Evolutionary conservation across 345 rosid genomes (phyloP), one percentile per base, ranked within the genome.

Genomic region (Eucalyptus cloeziana): DNA sequence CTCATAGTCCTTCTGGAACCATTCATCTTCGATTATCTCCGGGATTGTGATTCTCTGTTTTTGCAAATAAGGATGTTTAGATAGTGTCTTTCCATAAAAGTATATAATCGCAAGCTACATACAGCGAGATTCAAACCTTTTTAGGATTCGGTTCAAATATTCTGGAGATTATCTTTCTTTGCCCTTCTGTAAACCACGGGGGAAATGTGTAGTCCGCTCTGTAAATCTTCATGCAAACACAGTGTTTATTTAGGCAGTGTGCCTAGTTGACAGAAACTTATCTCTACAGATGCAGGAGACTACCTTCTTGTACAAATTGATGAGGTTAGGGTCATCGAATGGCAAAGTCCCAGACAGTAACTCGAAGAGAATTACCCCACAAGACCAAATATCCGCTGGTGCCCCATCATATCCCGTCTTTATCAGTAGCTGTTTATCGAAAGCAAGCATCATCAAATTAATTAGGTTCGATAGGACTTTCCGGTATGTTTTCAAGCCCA

Each of bases 371-470:
- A 97, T 93, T 58, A 97, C 98, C 86, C 99, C 98, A 89, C 98
- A 96, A 37, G 99, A 96, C 99, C 99, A 96, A 80, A 95, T 92
- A 92, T 96, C 99, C 24, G 98, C 98, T 16, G 96, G 94, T 87
- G 98, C 97, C 88, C 98, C 99, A 44, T 96, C 92, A 88, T 96
- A 96, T 44, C 97, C 96, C 90, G 92, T 95, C 91, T 91, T 95
- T 90, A 94, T 93, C 54, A 97, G 93, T 87, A 97, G 89, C 99
- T 97, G 95, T 89, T 89, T 76, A 40, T 86, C 87, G 81, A 88
- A 80, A 90, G 86, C 12, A 88, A 88, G 25, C 83, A 76, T 67
- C 85, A 89, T 89, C 86, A 89, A 89, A 89, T 37, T 43, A 40
- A 76, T 76, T 76, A 40, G 47, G 83, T 76, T 76, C 15, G 24